Base-by-base conservation (phyloP, 495 filamentous ascomycete genomes). In the Lasiosphaeriaceae sp. region DNA sequence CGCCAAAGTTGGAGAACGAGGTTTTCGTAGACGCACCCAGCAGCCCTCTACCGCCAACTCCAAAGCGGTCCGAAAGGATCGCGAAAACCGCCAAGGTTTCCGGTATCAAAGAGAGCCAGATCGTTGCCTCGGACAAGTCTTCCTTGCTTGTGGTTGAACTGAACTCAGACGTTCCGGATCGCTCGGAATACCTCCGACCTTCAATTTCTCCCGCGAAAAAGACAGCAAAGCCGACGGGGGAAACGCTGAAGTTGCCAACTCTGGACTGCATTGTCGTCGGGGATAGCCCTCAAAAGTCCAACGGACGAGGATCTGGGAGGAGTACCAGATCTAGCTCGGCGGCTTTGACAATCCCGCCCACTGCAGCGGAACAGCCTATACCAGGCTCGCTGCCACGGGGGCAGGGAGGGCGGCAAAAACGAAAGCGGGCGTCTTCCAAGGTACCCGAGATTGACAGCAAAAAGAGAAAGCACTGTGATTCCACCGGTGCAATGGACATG, bases 141-240 rank as follows among this genome's bases (percentile, higher is more conserved):
- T 79, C 77, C 14, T 74, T 75, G 26, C 57, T 81, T 8, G 73
- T 77, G 4, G 72, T 74, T 37, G 76, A 79, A 45, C 53, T 77
- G 12, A 78, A 80, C 46, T 64, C 71, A 11, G 65, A 59, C 3
- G 70, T 69, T 34, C 58, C 62, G 35, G 59, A 66, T 16, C 59
- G 55, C 34, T 50, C 39, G 23, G 54, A 61, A 34, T 61, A 63
- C 51, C 17, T 34, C n/a, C 58, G 49, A 3, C 54, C 61, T 14
- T 50, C 59, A 19, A 49, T 49, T 19, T 53, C 74, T 34, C n/a
- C 67, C 52, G 50, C 58, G 34, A 67, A 57, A 60, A 67, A 57
- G 35, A 31, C 14, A 9, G 12, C 19, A 5, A n/a, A n/a, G 17
- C 48, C 29, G 48, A n/a, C 48, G 3, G 11, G n/a, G 6, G 19